phyloP scores from a whole-genome alignment of 108 stramenopile genomes.

The Cylindrotheca fusiformis region DNA sequence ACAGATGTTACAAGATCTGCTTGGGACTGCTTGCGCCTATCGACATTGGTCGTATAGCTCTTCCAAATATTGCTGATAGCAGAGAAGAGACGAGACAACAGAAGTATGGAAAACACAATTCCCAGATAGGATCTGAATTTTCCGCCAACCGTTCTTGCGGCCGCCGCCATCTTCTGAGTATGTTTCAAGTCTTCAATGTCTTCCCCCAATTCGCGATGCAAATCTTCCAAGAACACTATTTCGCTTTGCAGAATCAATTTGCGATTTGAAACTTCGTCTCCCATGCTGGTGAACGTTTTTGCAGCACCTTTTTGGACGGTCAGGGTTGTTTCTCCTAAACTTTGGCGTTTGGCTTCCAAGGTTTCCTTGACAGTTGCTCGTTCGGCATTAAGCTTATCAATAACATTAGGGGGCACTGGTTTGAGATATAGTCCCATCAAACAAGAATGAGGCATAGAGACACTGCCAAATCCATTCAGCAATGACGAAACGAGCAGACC shows the following conservation, averaged over 20 bases:
- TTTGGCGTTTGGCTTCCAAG: slow-evolving; percentile 14
- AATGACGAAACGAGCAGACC: slow-evolving; percentile 62
- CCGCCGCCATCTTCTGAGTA: slow-evolving; percentile 44
- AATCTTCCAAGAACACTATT: slow-evolving; percentile 55
- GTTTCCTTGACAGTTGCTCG: slow-evolving; percentile 25
- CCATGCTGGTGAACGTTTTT: slow-evolving; percentile 21
- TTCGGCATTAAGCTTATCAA: slow-evolving; percentile 57
- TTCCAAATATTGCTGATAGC: slow-evolving; percentile 36
- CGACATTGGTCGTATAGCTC: slow-evolving; percentile 3
- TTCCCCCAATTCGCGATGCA: slow-evolving; percentile 59
- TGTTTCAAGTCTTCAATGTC: slow-evolving; percentile 71
- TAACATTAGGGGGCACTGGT: slow-evolving; percentile 40
- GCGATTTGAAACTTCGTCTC: slow-evolving; percentile 41
- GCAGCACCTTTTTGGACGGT: background rate
- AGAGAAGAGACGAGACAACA: slow-evolving; percentile 53
- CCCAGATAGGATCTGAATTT: slow-evolving; percentile 46
- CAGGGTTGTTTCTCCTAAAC: slow-evolving; percentile 12
- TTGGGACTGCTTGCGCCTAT: slow-evolving; percentile 7
- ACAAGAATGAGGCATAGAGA: slow-evolving; percentile 69
- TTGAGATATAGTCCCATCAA: slow-evolving; percentile 61
- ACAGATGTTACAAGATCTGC: slow-evolving; percentile 55
- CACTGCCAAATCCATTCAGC: slow-evolving; percentile 80
- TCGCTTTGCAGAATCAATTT: slow-evolving; percentile 46
- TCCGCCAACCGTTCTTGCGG: slow-evolving; percentile 58
- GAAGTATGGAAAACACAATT: slow-evolving; percentile 56